These are phyloP conservation scores for Sclerotiophoma versabilis DNA, from an alignment of 2,329 filamentous ascomycete species.

Conservation along the genomic window DNA sequence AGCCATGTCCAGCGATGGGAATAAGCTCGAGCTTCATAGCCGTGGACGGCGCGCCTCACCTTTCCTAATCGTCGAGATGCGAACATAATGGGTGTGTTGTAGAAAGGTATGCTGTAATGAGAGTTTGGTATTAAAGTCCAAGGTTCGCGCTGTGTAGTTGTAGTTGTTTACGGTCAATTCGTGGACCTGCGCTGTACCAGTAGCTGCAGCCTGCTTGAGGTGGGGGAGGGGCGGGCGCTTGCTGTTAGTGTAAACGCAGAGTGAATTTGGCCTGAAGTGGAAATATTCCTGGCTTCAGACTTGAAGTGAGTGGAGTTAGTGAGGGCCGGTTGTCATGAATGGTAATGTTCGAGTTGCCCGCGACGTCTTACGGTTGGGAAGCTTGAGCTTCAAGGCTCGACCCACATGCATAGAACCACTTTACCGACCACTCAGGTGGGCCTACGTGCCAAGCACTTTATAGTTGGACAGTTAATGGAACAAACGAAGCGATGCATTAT, in stretches of 20 bases:
- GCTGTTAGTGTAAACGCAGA: neutral
- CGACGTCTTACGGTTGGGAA: constrained; percentile 4
- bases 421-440: constrained; percentile 3
- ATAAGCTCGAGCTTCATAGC: neutral
- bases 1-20: neutral
- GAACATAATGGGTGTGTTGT: constrained; percentile 52
- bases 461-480: neutral
- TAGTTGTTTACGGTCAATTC: neutral
- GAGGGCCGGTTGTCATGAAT: neutral
- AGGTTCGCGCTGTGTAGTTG: neutral
- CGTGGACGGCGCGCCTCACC: constrained; percentile 41
- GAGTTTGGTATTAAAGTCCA: neutral
- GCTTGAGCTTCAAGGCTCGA: constrained; percentile 6
- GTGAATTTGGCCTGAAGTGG: neutral
- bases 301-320: neutral
- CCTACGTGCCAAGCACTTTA: neutral
- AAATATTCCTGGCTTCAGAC: neutral
- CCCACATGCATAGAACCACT: constrained; percentile 8
- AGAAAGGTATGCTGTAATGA: neutral
- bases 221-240: constrained; percentile 17
- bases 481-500: neutral
- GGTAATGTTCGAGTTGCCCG: neutral
- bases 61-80: constrained; percentile 58
- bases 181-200: neutral
- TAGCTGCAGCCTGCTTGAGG: constrained; percentile 5